These are phyloP conservation scores for Lagenaria siceraria DNA, from an alignment of 306 rosid genomes.

Conservation along the genomic window DNA sequence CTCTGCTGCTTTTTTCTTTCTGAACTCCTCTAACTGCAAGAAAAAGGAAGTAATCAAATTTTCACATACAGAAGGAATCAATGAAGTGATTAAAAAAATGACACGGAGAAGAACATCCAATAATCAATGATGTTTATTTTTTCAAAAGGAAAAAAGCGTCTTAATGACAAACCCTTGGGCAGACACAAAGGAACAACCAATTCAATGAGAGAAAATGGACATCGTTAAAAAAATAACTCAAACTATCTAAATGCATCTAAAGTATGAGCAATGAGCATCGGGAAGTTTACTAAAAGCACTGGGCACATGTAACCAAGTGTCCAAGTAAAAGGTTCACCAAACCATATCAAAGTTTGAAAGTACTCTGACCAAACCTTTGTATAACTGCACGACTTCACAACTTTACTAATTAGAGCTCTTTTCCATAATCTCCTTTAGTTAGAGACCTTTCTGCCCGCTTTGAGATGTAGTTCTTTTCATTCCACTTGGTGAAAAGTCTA, in stretches of 20 bases:
- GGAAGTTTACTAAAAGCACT: not conserved
- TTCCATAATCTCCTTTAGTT: not conserved
- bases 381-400: not conserved
- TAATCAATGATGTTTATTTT: too few relatives aligned
- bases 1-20: conserved; percentile 86
- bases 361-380: not conserved
- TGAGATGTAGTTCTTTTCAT: not conserved
- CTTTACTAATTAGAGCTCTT: not conserved
- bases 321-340: not conserved
- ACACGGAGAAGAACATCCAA: not conserved
- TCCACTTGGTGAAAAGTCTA: not conserved
- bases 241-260: not conserved
- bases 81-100: not conserved
- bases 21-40: conserved; percentile 88
- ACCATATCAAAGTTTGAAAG: not conserved
- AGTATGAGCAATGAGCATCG: not conserved
- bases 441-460: not conserved
- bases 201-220: not conserved
- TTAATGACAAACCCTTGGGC: not conserved
- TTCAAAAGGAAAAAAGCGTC: not conserved
- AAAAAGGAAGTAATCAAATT: not conserved
- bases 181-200: not conserved
- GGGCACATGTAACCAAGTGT: not conserved
- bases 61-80: not conserved
- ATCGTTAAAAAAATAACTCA: not conserved